A percentile compares a stretch with the other conserved stretches of the same genome.
phyloP scores from a whole-genome alignment of 2,329 filamentous ascomycete genomes.

The Aspergillus costaricaensis region DNA sequence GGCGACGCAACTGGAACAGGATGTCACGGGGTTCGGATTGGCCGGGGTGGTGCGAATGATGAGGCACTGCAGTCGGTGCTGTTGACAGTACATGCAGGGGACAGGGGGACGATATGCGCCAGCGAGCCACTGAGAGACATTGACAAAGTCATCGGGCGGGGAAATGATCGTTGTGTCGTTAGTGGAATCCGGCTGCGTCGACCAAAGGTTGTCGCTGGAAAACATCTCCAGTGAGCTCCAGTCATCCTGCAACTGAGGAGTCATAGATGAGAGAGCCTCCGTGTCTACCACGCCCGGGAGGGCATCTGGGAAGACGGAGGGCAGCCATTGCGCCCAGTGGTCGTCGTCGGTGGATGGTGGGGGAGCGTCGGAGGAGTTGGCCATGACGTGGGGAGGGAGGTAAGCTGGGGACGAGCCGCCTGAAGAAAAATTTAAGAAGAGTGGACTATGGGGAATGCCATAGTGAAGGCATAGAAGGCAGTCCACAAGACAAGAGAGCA shows the following conservation, averaged over 20 bases:
- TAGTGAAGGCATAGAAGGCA: background rate
- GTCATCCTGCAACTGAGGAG: background rate
- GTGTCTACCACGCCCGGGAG: background rate
- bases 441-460: background rate
- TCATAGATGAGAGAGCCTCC: background rate
- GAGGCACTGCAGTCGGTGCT: conserved; percentile 51
- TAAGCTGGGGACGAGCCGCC: background rate
- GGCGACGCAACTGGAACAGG: conserved; percentile 55
- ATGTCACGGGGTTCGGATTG: conserved; percentile 53
- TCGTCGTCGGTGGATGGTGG: background rate
- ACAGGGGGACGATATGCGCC: conserved; percentile 46
- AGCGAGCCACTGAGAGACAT: conserved; percentile 39
- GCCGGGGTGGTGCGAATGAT: conserved; percentile 50
- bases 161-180: background rate
- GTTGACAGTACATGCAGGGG: conserved; percentile 50
- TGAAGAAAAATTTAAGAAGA: background rate
- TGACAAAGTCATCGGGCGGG: conserved; percentile 14
- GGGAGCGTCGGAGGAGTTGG: background rate
- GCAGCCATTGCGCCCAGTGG: background rate
- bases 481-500: background rate
- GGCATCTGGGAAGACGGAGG: background rate
- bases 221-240: background rate
- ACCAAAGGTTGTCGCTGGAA: background rate
- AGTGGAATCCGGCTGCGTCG: background rate
- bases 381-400: background rate